Conservation (phyloP, 2,329 filamentous ascomycete genomes). For the Fusarium irregulare region DNA sequence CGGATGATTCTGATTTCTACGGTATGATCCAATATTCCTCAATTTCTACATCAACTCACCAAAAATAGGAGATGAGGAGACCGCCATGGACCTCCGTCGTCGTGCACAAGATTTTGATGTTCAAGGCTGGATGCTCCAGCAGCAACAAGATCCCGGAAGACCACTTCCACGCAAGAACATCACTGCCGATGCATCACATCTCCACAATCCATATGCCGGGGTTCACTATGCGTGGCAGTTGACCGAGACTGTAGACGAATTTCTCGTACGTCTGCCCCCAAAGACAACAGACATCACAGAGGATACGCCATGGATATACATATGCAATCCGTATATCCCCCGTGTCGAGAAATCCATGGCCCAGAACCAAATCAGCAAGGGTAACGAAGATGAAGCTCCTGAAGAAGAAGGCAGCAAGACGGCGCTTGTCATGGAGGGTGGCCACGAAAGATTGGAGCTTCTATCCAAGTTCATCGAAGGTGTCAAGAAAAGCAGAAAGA, state of each 20-base stretch:
- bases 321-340: constrained; percentile 70
- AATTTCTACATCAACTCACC: constrained; percentile 20
- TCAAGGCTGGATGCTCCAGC: constrained; percentile 55
- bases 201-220: constrained; percentile 71
- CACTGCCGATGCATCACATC: constrained; percentile 44
- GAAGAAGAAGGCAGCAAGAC: constrained; percentile 60
- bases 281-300: constrained; percentile 63
- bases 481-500: constrained; percentile 54
- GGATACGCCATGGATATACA: constrained; percentile 76
- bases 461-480: constrained; percentile 61
- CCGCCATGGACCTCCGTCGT: constrained; percentile 60
- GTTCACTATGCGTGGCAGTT: constrained; percentile 69
- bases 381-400: constrained; percentile 63
- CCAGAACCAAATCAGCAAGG: constrained; percentile 53
- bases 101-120: constrained; percentile 64
- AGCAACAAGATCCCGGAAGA: constrained; percentile 44
- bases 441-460: constrained; percentile 61
- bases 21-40: constrained; percentile 51
- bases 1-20: constrained; percentile 68
- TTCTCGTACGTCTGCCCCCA: constrained; percentile 76
- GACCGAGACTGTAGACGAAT: constrained; percentile 71
- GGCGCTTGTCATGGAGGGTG: constrained; percentile 63
- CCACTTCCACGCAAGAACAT: constrained; percentile 39
- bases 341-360: constrained; percentile 50
- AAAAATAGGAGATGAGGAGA: constrained; percentile 64